Evolutionary conservation across 129 eudicot genomes (phyloP).

Genomic region (carrot (Daucus carota)): DH1_v3.0 NC_030384.2:25981001-25981500

Average conservation of each 20-base stretch:
- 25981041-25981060: constrained; percentile 52
- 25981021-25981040: constrained; percentile 67
- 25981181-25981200: constrained; percentile 63
- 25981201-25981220: constrained; percentile 61
- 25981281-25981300: too few relatives aligned
- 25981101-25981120: background rate
- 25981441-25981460: background rate
- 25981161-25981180: constrained; percentile 31
- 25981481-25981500: background rate
- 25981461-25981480: background rate
- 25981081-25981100: constrained; percentile 70
- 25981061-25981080: constrained; percentile 55
- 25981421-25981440: background rate
- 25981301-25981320: background rate
- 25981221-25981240: constrained; percentile 80
- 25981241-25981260: constrained; percentile 51
- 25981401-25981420: background rate
- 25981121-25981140: background rate
- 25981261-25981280: too few relatives aligned
- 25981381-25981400: background rate
- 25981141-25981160: background rate
- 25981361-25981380: background rate
- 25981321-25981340: background rate
- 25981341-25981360: background rate
- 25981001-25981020: constrained; percentile 71